Conservation (phyloP, 108 stramenopile genomes). For the Poteriospumella lacustris region DNA sequence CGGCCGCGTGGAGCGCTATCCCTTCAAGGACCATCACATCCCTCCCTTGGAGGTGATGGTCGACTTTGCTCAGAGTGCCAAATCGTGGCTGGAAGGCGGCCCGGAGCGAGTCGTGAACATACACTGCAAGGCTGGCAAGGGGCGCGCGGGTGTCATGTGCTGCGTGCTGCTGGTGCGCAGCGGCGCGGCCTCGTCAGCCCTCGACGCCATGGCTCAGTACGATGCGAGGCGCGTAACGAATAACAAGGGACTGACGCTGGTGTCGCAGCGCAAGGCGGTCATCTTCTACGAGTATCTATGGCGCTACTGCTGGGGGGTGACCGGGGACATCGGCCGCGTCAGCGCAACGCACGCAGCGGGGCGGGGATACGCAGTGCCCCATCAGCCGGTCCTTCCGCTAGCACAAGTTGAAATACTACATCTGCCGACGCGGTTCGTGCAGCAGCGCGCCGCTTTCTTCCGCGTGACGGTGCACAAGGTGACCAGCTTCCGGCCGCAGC, state of each 20-base stretch:
- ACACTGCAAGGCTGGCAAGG: conserved; percentile 68
- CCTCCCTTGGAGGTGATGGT: conserved; percentile 49
- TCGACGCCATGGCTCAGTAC: not conserved
- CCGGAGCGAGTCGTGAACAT: conserved; percentile 47
- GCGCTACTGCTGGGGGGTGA: not conserved
- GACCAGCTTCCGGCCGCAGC: not conserved
- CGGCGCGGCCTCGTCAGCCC: not conserved
- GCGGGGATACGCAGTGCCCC: not conserved
- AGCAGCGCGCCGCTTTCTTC: not conserved
- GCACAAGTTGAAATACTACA: not conserved
- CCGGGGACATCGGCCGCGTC: not conserved
- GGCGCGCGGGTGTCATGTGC: conserved; percentile 53
- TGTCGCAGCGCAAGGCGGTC: not conserved
- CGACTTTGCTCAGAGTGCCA: conserved; percentile 43
- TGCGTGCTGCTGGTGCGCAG: not conserved
- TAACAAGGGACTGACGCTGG: not conserved
- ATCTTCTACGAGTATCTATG: not conserved
- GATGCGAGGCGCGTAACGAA: not conserved
- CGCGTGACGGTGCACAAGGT: not conserved
- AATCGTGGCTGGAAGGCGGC: conserved; percentile 45
- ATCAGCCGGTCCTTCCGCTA: not conserved
- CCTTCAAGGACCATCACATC: conserved; percentile 57
- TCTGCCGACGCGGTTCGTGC: not conserved
- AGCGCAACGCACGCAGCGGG: not conserved
- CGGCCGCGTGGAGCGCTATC: conserved; percentile 37